Base-by-base conservation (phyloP, 257 asterid genomes). In the Nicotiana paniculata region DNA sequence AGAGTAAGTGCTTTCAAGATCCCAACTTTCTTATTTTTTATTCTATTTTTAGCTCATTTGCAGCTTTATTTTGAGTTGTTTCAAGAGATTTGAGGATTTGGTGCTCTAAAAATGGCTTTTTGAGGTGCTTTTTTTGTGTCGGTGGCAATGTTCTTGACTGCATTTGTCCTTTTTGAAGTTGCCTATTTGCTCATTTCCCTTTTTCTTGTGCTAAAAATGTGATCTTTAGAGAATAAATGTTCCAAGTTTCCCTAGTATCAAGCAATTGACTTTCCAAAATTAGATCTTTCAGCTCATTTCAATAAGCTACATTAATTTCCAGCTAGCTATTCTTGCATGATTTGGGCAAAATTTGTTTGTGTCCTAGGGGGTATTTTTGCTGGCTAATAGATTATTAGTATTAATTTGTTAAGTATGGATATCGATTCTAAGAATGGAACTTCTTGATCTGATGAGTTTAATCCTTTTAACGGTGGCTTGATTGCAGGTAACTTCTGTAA, bases 401-500 rank as follows among this genome's bases (percentile, higher is more conserved):
- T 43, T 43, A 43, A 43, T 43, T 43, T 64, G 77, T 80, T 64
- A 26, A 63, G 26, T 51, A 64, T 81, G 33, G 39, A 57, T 30
- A 26, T 64, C 35, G 46, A 65, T 66, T 66, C 67, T 17, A 80
- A 81, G 74, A 3, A 9, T 51, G 66, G 55, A 59, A 30, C 79
- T 75, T 81, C 55, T 86, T 84, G 81, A 79, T 85, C 84, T 88
- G 83, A 30, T 79, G 79, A 77, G 54, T 26, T 66, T 46, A 17
- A 9, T 81, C 26, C 1, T 16, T 15, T 6, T 9, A 59, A 62
- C 69, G 37, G 51, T 63, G 69, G 26, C 6, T 35, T 76, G 68
- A 54, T 59, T 81, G 84, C 88, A 92, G 97, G 92, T 90, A 79
- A 90, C 90, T 72, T 91, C 95, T 53, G 93, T 88, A 85, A 89